These are phyloP conservation scores for Furcasterigmium sp. DNA, from an alignment of 2,329 filamentous ascomycete genomes.

Conservation along the genomic window DNA sequence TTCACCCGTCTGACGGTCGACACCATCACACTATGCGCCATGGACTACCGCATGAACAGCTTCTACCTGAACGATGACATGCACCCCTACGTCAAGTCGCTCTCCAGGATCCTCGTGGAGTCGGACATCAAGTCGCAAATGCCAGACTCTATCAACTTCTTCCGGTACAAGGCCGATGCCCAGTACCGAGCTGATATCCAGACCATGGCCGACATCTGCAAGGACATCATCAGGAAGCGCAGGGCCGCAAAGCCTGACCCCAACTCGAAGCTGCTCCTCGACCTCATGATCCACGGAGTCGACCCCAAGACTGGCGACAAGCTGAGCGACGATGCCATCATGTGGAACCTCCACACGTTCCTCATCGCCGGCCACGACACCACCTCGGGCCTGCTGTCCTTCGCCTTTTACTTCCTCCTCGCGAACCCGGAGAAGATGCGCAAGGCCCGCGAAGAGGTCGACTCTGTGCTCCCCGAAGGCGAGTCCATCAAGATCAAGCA, in stretches of 20 bases:
- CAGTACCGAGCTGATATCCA: slow-evolving; percentile 35
- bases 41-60: slow-evolving; percentile 56
- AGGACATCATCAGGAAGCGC: slow-evolving; percentile 39
- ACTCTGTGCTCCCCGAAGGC: slow-evolving; percentile 54
- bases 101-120: slow-evolving; percentile 58
- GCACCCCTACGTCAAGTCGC: slow-evolving; percentile 65
- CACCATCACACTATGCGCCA: slow-evolving; percentile 54
- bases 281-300: slow-evolving; percentile 62
- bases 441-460: slow-evolving; percentile 63
- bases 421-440: slow-evolving; percentile 54
- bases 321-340: slow-evolving; percentile 58
- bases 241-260: slow-evolving; percentile 22
- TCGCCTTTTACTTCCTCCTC: slow-evolving; percentile 58
- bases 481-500: slow-evolving; percentile 55
- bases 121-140: slow-evolving; percentile 39
- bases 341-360: slow-evolving; percentile 69
- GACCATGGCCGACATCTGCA: slow-evolving; percentile 34
- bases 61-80: slow-evolving; percentile 49
- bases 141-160: slow-evolving; percentile 25
- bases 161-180: slow-evolving; percentile 30
- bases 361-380: slow-evolving; percentile 69
- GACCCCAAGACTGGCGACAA: slow-evolving; percentile 63
- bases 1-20: slow-evolving; percentile 60
- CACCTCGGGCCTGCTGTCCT: slow-evolving; percentile 60
- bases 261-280: slow-evolving; percentile 50